Percentiles rank a stretch among this genome's conserved stretches.
Conservation (phyloP, 129 eudicot genomes). For the Lonicera japonica region DNA sequence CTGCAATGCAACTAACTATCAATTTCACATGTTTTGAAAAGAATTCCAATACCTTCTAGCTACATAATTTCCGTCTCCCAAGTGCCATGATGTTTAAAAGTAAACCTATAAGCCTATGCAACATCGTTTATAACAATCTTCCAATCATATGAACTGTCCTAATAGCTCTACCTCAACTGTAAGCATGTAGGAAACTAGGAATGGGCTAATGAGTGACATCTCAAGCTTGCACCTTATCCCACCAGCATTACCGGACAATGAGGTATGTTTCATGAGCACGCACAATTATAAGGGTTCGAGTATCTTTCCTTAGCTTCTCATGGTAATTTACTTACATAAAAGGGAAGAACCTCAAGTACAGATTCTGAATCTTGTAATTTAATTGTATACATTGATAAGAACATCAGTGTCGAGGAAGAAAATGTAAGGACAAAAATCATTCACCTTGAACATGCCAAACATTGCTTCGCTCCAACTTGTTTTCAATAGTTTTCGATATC, state of each 20-base stretch:
- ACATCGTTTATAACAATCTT: too few relatives aligned
- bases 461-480: constrained; percentile 95
- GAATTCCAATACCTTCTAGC: too few relatives aligned
- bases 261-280: constrained; percentile 18
- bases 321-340: not conserved
- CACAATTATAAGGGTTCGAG: too few relatives aligned
- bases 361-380: not conserved
- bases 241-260: constrained; percentile 20
- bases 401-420: not conserved
- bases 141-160: not conserved
- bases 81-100: too few relatives aligned
- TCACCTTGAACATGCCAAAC: constrained; percentile 89
- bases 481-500: constrained; percentile 72
- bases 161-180: constrained; percentile 8
- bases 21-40: too few relatives aligned
- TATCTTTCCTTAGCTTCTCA: too few relatives aligned
- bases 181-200: constrained; percentile 19
- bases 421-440: constrained; percentile 4
- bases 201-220: constrained; percentile 18
- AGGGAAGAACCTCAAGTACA: not conserved
- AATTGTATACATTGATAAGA: not conserved
- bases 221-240: constrained; percentile 16
- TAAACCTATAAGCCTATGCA: too few relatives aligned
- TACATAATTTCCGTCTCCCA: too few relatives aligned
- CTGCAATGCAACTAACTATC: too few relatives aligned